Conservation (phyloP, 73 alveolate genomes). For the Stentor coeruleus region DNA sequence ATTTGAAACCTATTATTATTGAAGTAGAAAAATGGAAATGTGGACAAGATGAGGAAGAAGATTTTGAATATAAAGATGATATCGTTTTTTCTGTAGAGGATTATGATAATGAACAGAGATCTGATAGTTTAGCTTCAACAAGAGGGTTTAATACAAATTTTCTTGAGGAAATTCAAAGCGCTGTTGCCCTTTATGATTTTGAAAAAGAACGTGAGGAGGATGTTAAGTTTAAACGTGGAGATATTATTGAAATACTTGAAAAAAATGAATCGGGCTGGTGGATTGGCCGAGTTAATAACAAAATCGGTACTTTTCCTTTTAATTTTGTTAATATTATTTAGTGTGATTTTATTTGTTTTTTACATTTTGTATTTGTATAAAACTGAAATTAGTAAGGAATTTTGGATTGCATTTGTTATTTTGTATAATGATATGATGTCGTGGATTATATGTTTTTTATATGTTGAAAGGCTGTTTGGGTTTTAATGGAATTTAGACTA, state of each 20-base stretch:
- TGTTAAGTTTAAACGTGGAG: neutral
- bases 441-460: no score
- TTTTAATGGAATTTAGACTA: no score
- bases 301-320: slow-evolving; percentile 9
- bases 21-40: neutral
- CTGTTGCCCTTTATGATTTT: slow-evolving; percentile 19
- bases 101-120: neutral
- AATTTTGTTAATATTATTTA: slow-evolving; percentile 13
- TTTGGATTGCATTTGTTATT: no score
- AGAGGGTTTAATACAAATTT: neutral
- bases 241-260: slow-evolving; percentile 17
- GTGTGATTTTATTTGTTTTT: no score
- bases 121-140: neutral
- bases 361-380: no score
- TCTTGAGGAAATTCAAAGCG: neutral
- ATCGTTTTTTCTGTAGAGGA: neutral
- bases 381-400: no score
- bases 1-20: no score
- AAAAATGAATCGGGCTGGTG: slow-evolving; percentile 25
- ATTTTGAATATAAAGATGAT: no score
- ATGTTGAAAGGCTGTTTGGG: no score
- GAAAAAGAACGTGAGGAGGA: slow-evolving; percentile 13
- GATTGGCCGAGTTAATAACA: neutral
- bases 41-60: neutral
- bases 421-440: no score